Conservation (phyloP, 176 grass and related monocot genomes). For the Bothriochloa decipiens region DNA sequence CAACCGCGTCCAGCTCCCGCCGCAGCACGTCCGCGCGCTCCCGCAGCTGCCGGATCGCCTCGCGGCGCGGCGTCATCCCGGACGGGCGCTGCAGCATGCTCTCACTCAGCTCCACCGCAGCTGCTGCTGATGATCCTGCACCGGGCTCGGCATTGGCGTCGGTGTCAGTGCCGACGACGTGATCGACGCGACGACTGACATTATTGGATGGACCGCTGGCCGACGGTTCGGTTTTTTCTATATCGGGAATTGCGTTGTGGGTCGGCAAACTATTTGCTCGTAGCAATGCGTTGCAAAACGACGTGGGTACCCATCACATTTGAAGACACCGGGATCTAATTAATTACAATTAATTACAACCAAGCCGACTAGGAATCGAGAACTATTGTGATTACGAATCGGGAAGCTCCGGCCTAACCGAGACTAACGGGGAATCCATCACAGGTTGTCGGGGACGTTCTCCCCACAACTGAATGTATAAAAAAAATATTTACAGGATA, state of each 20-base stretch:
- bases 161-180: neutral
- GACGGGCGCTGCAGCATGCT: neutral
- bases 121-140: neutral
- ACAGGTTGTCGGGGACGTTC: neutral
- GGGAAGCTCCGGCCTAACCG: too few relatives aligned
- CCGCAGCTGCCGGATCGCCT: neutral
- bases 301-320: too few relatives aligned
- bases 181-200: neutral
- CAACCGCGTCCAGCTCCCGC: conserved; percentile 26
- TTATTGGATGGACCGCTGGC: too few relatives aligned
- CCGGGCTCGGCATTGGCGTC: neutral
- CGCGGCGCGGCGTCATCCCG: neutral
- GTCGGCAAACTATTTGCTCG: too few relatives aligned
- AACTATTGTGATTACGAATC: too few relatives aligned
- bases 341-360: too few relatives aligned
- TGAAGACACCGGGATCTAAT: too few relatives aligned
- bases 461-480: too few relatives aligned
- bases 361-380: neutral
- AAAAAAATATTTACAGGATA: neutral
- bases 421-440: too few relatives aligned
- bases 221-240: too few relatives aligned
- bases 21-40: conserved; percentile 33
- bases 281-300: too few relatives aligned
- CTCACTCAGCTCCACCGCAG: conserved; percentile 13
- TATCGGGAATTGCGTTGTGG: too few relatives aligned